Evolutionary conservation across 805 yeast genomes (phyloP), one percentile per base, ranked within the genome.

Genomic region (Metschnikowia orientalis): DNA sequence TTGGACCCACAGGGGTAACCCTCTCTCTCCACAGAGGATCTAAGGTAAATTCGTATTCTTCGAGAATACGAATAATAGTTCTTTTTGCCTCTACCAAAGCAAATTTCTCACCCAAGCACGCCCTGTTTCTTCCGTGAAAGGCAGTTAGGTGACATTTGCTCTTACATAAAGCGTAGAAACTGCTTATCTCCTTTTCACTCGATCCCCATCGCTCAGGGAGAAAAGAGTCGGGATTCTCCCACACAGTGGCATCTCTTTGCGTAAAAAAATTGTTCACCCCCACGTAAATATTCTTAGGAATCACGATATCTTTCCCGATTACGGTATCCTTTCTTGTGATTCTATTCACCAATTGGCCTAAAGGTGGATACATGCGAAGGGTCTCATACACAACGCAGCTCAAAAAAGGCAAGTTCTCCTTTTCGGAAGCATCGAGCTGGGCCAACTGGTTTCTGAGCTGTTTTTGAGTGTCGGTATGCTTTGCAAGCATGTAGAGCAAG

Each of bases 101-200:
- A 48, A 73, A 64, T 42, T 71, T 70, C 43, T 77, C 81, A 4
- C 82, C 82, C 12, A 77, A 50, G 48, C 82, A 77, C 0, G 80
- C 79, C 27, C 82, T 53, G 41, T 60, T 70, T 7, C 81, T 68
- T 5, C 82, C 82, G 48, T 76, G 81, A 40, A 76, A 76, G 0
- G 79, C 67, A 3, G 76, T 69, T 11, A 76, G 48, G 6, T 58
- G 60, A 6, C 71, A 63, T n/a, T 48, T 51, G 26, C 69, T 58
- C 45, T 76, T 76, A 6, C 73, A 62, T 10, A 41, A 44, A 23
- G 57, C 57, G 59, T 71, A 77, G 10, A 50, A 62, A 14, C 44
- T 48, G 20, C 48, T 46, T 3, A 76, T 58, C 7, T 65, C 68
- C 2, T 58, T 60, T 2, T 54, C 47, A 1, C 49, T 48, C 0